phyloP scores from a whole-genome alignment of 257 asterid genomes.

The Scutellaria baicalensis region DNA sequence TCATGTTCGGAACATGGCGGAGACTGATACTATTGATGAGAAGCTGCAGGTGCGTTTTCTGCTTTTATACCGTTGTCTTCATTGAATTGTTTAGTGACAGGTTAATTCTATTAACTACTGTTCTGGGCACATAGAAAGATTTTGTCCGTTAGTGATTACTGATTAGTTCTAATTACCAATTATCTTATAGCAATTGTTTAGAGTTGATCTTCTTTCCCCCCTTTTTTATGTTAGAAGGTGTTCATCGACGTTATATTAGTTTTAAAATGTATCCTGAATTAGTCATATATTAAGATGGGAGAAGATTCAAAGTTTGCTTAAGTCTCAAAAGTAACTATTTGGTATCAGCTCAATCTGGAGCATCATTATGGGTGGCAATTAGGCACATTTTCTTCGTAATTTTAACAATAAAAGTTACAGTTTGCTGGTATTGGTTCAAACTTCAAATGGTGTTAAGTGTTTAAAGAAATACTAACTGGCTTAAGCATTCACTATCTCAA shows the following conservation, averaged over 20 bases:
- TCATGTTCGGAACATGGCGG: constrained; percentile 62
- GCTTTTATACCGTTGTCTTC: background rate
- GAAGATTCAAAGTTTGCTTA: background rate
- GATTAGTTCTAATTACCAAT: background rate
- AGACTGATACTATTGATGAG: constrained; percentile 57
- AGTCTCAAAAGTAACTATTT: background rate
- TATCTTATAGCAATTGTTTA: background rate
- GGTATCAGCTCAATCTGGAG: background rate
- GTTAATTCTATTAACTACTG: background rate
- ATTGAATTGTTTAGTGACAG: background rate
- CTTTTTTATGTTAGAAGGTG: background rate
- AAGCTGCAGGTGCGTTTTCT: constrained; percentile 67
- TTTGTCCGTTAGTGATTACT: constrained; percentile 6
- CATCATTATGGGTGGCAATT: background rate
- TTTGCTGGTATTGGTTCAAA: background rate
- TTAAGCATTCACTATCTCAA: background rate
- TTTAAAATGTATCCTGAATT: background rate
- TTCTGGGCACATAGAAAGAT: background rate
- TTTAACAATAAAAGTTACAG: background rate
- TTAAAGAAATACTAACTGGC: background rate
- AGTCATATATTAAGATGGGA: background rate
- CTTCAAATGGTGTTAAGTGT: background rate
- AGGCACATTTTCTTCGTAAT: background rate
- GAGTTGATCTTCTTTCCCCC: background rate
- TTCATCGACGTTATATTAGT: background rate